Conservation (phyloP, 2,329 filamentous ascomycete genomes). For the Didymella exigua region DNA sequence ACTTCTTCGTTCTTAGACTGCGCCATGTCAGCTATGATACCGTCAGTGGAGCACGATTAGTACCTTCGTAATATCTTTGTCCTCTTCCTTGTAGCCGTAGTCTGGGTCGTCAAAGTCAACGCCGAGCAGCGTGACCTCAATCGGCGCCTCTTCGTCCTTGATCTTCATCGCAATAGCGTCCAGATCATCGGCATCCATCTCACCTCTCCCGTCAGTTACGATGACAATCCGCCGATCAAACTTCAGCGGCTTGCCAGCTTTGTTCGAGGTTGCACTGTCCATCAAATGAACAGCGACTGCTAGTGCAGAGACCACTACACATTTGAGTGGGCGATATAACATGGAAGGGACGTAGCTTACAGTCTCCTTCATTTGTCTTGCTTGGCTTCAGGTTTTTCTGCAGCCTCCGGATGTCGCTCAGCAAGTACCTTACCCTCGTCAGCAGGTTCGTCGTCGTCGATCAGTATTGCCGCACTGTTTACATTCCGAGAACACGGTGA, state of each 20-base stretch:
- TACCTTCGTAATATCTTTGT: constrained; percentile 75
- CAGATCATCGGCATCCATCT: constrained; percentile 74
- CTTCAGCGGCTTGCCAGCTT: constrained; percentile 53
- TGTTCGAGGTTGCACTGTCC: constrained; percentile 79
- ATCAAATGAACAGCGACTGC: constrained; percentile 90
- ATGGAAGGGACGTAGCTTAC: constrained; percentile 43
- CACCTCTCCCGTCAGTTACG: constrained; percentile 78
- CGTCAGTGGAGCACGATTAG: not conserved
- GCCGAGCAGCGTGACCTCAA: constrained; percentile 80
- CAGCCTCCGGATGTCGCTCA: constrained; percentile 72
- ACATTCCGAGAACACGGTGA: constrained; percentile 70
- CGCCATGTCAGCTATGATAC: constrained; percentile 19
- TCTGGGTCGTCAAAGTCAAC: constrained; percentile 93
- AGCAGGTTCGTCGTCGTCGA: not conserved
- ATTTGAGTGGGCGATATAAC: constrained; percentile 18
- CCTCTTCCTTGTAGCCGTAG: constrained; percentile 89
- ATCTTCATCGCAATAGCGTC: constrained; percentile 74
- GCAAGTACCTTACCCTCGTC: constrained; percentile 56
- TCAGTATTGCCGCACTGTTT: constrained; percentile 59
- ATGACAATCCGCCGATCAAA: constrained; percentile 67
- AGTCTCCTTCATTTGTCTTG: constrained; percentile 73
- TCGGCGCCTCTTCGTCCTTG: constrained; percentile 66
- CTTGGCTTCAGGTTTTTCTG: constrained; percentile 70
- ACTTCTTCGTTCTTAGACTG: constrained; percentile 74
- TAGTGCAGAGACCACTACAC: constrained; percentile 74